Evolutionary conservation across 2,329 filamentous ascomycete genomes (phyloP), one percentile per base, ranked within the genome.

Genomic region (Chaetomiaceae sp.): DNA sequence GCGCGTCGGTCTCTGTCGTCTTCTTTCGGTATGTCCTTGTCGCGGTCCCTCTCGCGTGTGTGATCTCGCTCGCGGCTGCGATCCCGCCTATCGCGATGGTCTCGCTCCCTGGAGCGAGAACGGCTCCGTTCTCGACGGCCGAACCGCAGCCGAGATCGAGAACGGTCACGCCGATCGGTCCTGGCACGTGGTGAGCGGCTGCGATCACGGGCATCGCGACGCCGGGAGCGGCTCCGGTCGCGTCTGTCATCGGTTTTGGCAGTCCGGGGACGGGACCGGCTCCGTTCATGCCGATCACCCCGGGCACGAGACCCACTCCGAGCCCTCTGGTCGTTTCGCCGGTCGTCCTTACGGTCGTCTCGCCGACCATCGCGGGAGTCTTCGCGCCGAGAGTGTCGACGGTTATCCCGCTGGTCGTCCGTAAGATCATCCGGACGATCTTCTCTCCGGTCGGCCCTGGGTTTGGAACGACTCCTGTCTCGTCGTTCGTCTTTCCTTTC

Each of bases 121-220:
- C 67, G 67, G 19, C 60, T 66, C 42, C 65, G 59, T 3, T 63
- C 49, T 3, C 71, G 65, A 17, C 48, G 51, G 20, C 44, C 40
- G 4, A 43, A 47, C 11, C 53, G 43, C 3, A 62, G 55, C n/a
- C 64, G 59, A 24, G 57, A 58, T 5, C 55, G 55, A 26, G 55
- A 58, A 6, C 56, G 52, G 60, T 67, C 58, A 53, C 60, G 48
- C 57, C 55, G 55, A 8, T 58, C 55, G 4, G 47, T 43, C 27
- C 52, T 46, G 47, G 60, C 42, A 52, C 59, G 39, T 51, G 64
- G 45, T 51, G 65, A 51, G 59, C 59, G 51, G 19, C 52, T 60
- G 6, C 58, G 52, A 14, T 56, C 56, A 19, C 60, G 58, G 38
- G 42, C 55, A 27, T 57, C 53, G 12, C 54, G 50, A 26, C 47